These are phyloP conservation scores for Corylus avellana DNA, from an alignment of 306 rosid genomes.

Conservation along the genomic window DNA sequence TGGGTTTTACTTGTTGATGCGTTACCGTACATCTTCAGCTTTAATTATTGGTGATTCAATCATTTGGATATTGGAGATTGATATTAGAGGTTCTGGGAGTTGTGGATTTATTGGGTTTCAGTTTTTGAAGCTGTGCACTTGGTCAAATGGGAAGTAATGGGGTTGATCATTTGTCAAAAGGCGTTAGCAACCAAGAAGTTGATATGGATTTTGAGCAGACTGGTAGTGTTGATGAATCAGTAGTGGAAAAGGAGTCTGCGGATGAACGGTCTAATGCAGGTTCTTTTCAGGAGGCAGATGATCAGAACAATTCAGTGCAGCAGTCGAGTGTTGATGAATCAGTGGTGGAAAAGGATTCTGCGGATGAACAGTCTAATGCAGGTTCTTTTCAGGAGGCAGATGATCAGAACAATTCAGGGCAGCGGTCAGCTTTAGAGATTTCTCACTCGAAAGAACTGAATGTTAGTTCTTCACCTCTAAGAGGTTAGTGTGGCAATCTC, in stretches of 20 bases:
- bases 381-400: constrained; percentile 31
- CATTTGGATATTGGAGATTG: constrained; percentile 19
- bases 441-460: constrained; percentile 34
- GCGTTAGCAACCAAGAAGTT: constrained; percentile 26
- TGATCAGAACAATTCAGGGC: constrained; percentile 24
- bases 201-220: constrained; percentile 29
- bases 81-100: constrained; percentile 16
- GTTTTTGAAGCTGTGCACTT: neutral
- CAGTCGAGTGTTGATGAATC: constrained; percentile 15
- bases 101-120: constrained; percentile 8
- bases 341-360: constrained; percentile 16
- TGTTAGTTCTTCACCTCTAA: constrained; percentile 38
- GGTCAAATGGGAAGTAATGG: constrained; percentile 48
- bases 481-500: constrained; percentile 48
- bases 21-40: neutral
- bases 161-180: constrained; percentile 28
- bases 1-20: constrained; percentile 12
- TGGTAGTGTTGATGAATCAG: constrained; percentile 24
- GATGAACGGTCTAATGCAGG: constrained; percentile 22
- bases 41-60: constrained; percentile 9
- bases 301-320: constrained; percentile 21
- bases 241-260: constrained; percentile 18
- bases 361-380: constrained; percentile 18
- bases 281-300: constrained; percentile 30
- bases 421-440: constrained; percentile 18